Evolutionary conservation across 768 basidiomycete genomes (phyloP), one percentile per base, ranked within the genome.

Genomic region (Candolleomyces efflorescens): DNA sequence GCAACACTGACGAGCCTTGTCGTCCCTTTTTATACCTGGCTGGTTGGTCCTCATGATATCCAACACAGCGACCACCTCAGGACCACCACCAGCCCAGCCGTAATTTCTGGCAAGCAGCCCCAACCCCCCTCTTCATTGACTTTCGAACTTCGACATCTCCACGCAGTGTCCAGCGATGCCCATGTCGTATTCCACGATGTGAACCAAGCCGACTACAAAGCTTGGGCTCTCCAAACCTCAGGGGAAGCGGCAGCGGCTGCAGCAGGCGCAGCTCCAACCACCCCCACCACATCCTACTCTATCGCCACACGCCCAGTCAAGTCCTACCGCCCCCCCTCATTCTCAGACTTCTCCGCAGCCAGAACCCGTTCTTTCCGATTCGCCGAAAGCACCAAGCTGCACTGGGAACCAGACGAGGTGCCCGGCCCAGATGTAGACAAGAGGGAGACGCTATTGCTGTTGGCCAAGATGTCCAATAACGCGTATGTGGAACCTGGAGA

Each of bases 401-500:
- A 71, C 6, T 98, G 95, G 94, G 82, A 87, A 9, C 87, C 89
- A 65, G 82, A 86, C 5, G 87, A 90, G 58, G 75, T 92, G 0
- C 54, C 75, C 2, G 89, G 76, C 0, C 96, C 96, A 2, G 86
- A 98, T 69, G 80, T 91, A 20, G 83, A 86, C 64, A 83, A 82
- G 52, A 78, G 92, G 44, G 83, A 87, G 60, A 89, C 91, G 2
- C 73, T 98, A 27, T 76, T 90, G 36, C 75, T 84, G 58, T 80
- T 99, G 48, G 96, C 94, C 10, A 97, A 93, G 82, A 98, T 99
- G 92, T 84, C 92, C 41, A 91, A 87, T 65, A 93, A 98, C 67
- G 93, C 96, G 49, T 98, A 98, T 74, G 72, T 88, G 15, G 66
- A 76, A 11, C 83, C 83, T 0, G 77, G 78, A 7, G 84, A 88